Evolutionary conservation across 805 yeast species (phyloP), one percentile per base, ranked within the genome.

Genomic region (Cyberlindnera samutprakarnensis): DNA sequence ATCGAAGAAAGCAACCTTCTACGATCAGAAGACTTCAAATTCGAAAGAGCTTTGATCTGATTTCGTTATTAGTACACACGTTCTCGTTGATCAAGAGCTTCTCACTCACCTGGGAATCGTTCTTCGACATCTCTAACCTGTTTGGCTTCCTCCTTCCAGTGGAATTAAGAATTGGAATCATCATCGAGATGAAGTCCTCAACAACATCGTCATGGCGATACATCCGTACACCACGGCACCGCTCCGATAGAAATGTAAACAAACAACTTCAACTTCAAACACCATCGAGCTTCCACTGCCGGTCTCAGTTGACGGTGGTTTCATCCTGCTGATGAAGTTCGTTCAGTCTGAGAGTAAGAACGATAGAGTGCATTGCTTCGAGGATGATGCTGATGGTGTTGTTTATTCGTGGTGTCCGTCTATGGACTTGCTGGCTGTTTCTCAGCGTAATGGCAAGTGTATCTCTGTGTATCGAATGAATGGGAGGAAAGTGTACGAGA

Each of bases 11-110:
- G 31, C 38, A 41, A 29, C 40, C 67, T 68, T 41, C 83, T 70
- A 25, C 92, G 63, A 42, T 86, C 96, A 0, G 95, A 81, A 11
- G 84, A 72, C 56, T 86, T 87, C 37, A 92, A 64, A 45, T 85
- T 84, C 14, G 94, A 71, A 31, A 75, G 63, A 4, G 94, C 77
- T 57, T 87, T 88, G 36, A 79, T 62, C 49, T 70, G 32, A 8
- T 19, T 8, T 7, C 21, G 7, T 7, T 7, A 10, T 19, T 19
- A 19, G n/a, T n/a, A n/a, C n/a, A n/a, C n/a, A n/a, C n/a, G n/a
- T n/a, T n/a, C n/a, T n/a, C 14, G 9, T 7, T 22, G 13, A 9
- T 7, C 24, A 16, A 10, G 12, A 16, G n/a, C 27, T 14, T 7
- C 5, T 15, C 5, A 31, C 38, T 21, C 18, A 36, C 39, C 23